Percentiles rank a stretch among this genome's conserved stretches.
phyloP scores from a whole-genome alignment of 306 rosid genomes.

The Fagus sylvatica region DNA sequence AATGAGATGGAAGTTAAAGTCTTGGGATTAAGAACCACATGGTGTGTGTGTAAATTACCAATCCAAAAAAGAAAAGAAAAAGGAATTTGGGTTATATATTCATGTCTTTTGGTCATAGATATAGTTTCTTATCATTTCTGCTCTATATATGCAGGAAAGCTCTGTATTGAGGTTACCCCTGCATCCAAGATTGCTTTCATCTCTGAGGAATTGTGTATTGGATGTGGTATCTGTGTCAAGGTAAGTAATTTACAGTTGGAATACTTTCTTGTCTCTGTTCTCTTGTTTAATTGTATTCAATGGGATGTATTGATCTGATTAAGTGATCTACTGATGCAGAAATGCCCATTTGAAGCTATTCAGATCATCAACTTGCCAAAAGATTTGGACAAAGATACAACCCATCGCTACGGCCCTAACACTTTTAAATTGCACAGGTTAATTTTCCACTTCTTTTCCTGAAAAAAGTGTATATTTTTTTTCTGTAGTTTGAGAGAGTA shows the following conservation, averaged over 20 bases:
- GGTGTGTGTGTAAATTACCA: too few species aligned
- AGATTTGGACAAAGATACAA: conserved; percentile 87
- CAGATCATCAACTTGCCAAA: conserved; percentile 93
- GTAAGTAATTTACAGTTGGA: conserved; percentile 27
- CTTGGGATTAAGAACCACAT: too few species aligned
- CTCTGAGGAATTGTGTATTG: conserved; percentile 95
- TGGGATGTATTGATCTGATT: conserved; percentile 15
- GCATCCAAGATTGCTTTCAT: conserved; percentile 83
- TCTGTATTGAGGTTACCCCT: conserved; percentile 88
- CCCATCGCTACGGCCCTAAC: conserved; percentile 93
- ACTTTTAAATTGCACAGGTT: conserved; percentile 96
- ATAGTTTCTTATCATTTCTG: not conserved
- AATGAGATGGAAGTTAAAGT: too few species aligned
- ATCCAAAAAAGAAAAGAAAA: too few species aligned
- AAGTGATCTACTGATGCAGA: conserved; percentile 45
- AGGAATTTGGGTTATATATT: not conserved
- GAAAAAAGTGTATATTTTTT: not conserved
- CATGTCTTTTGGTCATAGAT: not conserved
- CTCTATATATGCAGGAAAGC: conserved; percentile 53
- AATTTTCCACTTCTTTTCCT: conserved; percentile 10
- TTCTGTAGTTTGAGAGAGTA: conserved; percentile 19
- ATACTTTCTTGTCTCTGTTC: not conserved
- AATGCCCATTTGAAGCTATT: conserved; percentile 97
- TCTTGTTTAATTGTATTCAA: not conserved
- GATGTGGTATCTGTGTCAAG: conserved; percentile 98